Percentiles rank a stretch among this genome's conserved stretches.
Conservation (phyloP, 1,284 basidiomycete genomes). For the Ceratobasidium theobromae region DNA sequence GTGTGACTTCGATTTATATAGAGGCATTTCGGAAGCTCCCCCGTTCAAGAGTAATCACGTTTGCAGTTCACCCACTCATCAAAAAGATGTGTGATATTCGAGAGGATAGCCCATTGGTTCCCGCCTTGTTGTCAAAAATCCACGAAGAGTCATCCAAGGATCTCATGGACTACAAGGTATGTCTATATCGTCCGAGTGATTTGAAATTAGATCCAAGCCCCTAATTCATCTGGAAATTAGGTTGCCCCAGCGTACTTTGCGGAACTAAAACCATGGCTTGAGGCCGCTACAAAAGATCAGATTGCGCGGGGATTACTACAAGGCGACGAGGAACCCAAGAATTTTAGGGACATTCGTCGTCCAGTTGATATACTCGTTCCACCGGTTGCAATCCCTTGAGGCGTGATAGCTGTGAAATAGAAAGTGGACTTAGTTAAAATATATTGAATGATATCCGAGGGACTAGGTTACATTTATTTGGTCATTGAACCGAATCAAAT, state of each 20-base stretch:
- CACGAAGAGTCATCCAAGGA: conserved; percentile 43
- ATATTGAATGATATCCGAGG: no score
- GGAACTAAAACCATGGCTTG: conserved; percentile 45
- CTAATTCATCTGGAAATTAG: conserved; percentile 43
- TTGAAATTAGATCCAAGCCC: neutral
- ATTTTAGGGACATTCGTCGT: conserved; percentile 7
- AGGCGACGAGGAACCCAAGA: conserved; percentile 34
- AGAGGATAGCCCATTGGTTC: conserved; percentile 46
- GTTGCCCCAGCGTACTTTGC: conserved; percentile 43
- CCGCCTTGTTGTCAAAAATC: conserved; percentile 45
- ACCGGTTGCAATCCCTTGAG: conserved; percentile 2
- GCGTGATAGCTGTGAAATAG: neutral
- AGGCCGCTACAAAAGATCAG: conserved; percentile 45
- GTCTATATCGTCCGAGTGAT: neutral
- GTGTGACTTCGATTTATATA: conserved; percentile 32
- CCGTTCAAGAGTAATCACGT: conserved; percentile 45
- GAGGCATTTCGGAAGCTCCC: conserved; percentile 51
- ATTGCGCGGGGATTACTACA: conserved; percentile 45
- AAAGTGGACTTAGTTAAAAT: no score
- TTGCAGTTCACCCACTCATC: conserved; percentile 49
- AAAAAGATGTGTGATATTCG: conserved; percentile 44
- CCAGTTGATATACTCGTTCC: conserved; percentile 3
- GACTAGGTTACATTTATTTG: no score
- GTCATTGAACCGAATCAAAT: no score
- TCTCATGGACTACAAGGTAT: conserved; percentile 43